A percentile compares a stretch with the other conserved stretches of the same genome.
These are phyloP conservation scores for Colletotrichum coccodes DNA, from an alignment of 2,329 filamentous ascomycete genomes.

Conservation along the genomic window DNA sequence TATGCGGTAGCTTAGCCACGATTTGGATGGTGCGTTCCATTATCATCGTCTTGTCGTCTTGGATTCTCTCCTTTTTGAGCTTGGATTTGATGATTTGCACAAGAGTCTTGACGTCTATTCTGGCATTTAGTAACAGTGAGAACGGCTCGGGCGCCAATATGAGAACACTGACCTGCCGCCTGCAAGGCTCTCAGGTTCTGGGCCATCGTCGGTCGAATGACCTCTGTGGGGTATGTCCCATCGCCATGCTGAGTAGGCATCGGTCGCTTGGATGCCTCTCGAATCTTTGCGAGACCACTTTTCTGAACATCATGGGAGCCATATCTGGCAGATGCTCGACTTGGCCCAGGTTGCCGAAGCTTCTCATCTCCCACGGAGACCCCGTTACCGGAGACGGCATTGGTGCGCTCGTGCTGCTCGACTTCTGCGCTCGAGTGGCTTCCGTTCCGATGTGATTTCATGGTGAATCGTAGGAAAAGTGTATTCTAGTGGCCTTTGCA, in stretches of 20 bases:
- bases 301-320: slow-evolving; percentile 24
- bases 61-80: slow-evolving; percentile 68
- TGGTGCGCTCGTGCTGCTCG: background rate
- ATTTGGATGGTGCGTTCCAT: slow-evolving; percentile 80
- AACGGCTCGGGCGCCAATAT: background rate
- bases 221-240: slow-evolving; percentile 64
- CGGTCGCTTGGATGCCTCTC: slow-evolving; percentile 65
- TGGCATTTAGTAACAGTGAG: background rate
- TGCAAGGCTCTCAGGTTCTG: slow-evolving; percentile 68
- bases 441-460: slow-evolving; percentile 13
- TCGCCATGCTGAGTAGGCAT: slow-evolving; percentile 71
- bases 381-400: background rate
- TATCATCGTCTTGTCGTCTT: slow-evolving; percentile 81
- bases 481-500: background rate
- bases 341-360: background rate
- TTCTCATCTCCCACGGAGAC: background rate
- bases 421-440: slow-evolving; percentile 6
- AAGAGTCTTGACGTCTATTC: slow-evolving; percentile 70
- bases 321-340: slow-evolving; percentile 9
- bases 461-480: background rate
- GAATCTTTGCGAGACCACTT: slow-evolving; percentile 42
- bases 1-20: slow-evolving; percentile 70
- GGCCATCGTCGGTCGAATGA: slow-evolving; percentile 61
- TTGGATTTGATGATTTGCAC: slow-evolving; percentile 69
- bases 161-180: slow-evolving; percentile 49